These are phyloP conservation scores for Arabidopsis lyrata DNA, from an alignment of 441 rosid genomes.

Conservation along the genomic window DNA sequence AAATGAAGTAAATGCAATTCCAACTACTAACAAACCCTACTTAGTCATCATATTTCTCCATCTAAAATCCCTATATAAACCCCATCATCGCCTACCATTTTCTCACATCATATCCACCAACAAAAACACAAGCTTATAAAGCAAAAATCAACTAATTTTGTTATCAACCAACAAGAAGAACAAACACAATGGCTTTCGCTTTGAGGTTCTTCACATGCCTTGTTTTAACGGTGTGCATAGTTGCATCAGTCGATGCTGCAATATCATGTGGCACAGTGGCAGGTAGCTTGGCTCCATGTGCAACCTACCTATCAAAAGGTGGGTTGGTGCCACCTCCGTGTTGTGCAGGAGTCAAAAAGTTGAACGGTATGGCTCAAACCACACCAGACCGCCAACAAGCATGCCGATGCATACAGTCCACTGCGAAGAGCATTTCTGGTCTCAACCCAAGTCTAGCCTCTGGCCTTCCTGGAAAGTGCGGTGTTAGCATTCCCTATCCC, in stretches of 20 bases:
- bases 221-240: constrained; percentile 36
- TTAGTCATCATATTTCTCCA: background rate
- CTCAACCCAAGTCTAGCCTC: constrained; percentile 35
- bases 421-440: constrained; percentile 7
- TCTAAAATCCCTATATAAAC: constrained; percentile 24
- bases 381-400: constrained; percentile 55
- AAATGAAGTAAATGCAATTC: background rate
- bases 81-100: background rate
- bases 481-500: constrained; percentile 54
- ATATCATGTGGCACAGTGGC: constrained; percentile 40
- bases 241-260: constrained; percentile 38
- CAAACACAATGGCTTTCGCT: constrained; percentile 19
- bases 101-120: constrained; percentile 15
- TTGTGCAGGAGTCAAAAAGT: constrained; percentile 46
- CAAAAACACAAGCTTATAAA: background rate
- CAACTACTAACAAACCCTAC: constrained; percentile 17
- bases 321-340: constrained; percentile 34
- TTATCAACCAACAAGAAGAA: background rate
- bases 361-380: constrained; percentile 49
- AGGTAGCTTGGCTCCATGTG: constrained; percentile 8
- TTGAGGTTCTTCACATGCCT: constrained; percentile 22
- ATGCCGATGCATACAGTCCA: constrained; percentile 52
- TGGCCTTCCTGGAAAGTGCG: constrained; percentile 54
- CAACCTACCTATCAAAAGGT: background rate
- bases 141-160: background rate